Percentiles rank a stretch among this genome's conserved stretches.
Conservation (phyloP, 2,329 filamentous ascomycete species). For the Dothideomycetidae sp. region DNA sequence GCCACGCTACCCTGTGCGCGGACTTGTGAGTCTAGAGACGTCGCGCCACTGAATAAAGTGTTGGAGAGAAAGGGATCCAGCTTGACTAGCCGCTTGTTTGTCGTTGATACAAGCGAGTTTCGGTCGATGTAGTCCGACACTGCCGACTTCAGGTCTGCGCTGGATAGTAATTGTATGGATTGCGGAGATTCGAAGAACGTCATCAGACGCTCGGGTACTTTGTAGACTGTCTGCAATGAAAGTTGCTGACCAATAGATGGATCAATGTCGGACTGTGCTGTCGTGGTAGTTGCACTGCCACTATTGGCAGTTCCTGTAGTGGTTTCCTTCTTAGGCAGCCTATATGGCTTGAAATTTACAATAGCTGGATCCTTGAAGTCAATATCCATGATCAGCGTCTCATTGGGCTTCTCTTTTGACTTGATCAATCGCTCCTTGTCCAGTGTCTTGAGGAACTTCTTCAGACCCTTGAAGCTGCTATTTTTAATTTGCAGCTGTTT, state of each 20-base stretch:
- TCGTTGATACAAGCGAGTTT: neutral
- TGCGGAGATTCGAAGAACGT: slow-evolving; percentile 38
- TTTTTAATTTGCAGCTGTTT: slow-evolving; percentile 54
- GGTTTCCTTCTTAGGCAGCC: slow-evolving; percentile 43
- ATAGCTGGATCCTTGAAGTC: slow-evolving; percentile 46
- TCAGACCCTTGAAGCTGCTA: slow-evolving; percentile 55
- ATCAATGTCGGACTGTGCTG: slow-evolving; percentile 24
- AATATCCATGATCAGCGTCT: slow-evolving; percentile 49
- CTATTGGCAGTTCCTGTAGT: slow-evolving; percentile 25
- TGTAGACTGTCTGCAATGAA: slow-evolving; percentile 40
- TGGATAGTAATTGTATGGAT: slow-evolving; percentile 36
- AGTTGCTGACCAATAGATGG: slow-evolving; percentile 33
- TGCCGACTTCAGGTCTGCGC: slow-evolving; percentile 43
- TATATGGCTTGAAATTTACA: slow-evolving; percentile 46
- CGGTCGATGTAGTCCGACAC: slow-evolving; percentile 28
- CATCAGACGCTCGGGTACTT: slow-evolving; percentile 42
- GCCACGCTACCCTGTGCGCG: slow-evolving; percentile 43
- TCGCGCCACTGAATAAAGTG: slow-evolving; percentile 41
- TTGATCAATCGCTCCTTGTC: slow-evolving; percentile 51
- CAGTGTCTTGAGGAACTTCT: slow-evolving; percentile 54
- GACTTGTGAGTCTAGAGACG: slow-evolving; percentile 40
- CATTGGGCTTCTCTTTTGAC: slow-evolving; percentile 49
- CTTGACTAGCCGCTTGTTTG: slow-evolving; percentile 38
- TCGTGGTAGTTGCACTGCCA: slow-evolving; percentile 24
- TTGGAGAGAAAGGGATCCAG: slow-evolving; percentile 50